Base-by-base conservation (phyloP, 306 rosid species). In the Cucurbita ficifolia region DNA sequence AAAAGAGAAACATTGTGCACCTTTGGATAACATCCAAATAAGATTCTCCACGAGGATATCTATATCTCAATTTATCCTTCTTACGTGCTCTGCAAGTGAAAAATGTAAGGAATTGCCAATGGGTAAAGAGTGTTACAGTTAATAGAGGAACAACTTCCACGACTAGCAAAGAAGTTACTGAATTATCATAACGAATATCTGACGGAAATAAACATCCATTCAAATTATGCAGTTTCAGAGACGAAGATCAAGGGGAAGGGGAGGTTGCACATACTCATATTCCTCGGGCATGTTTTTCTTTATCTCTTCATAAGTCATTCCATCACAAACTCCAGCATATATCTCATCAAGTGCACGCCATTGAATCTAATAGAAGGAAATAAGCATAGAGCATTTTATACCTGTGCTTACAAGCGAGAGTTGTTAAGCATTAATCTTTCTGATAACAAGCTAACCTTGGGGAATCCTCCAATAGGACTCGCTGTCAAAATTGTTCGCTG, bases 341-440 rank as follows among this genome's bases (percentile, higher is more conserved):
- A 94, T 94, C 86, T 94, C 99, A 75, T 94, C 99, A 74, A 94
- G 88, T 58, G 99, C 97, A n/a, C 97, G 96, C 97, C 99, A 94
- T 89, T 91, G 97, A 78, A 94, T 89, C 99, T 94, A 78, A 73
- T 65, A 80, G 73, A 58, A 74, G 68, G 49, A 74, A 38, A 38
- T 55, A 72, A 55, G 3, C n/a, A 18, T 43, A 49, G 75, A 78
- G 48, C 52, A 38, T 69, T 35, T 9, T 51, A 75, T 40, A 29
- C 55, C 38, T 36, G 62, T 43, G 29, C 73, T 11, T 18, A 52
- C 68, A 56, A 19, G 50, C 18, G 36, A 75, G 35, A 17, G 40
- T 46, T 29, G 11, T 35, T 5, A 7, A n/a, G 24, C 42, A 49
- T 56, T 50, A 12, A 75, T 39, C 16, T 40, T 62, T 50, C 10